Evolutionary conservation across 352 stramenopile species (phyloP).

Genomic region (Achlya hypogyna): DNA sequence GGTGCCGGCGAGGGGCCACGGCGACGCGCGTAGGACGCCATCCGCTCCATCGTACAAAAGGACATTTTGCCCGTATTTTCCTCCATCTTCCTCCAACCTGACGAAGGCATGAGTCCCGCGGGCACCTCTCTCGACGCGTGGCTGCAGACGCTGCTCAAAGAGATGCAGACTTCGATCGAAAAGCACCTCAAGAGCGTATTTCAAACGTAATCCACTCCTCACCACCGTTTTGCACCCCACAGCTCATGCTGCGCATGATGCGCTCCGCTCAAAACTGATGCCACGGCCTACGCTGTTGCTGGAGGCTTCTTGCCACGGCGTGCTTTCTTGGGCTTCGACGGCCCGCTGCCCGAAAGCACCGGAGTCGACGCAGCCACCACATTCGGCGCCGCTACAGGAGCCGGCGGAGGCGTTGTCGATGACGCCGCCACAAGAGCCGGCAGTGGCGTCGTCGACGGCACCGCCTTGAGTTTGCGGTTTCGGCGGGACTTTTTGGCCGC

Average conservation of each 20-base stretch:
- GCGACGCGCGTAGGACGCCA: conserved; percentile 26
- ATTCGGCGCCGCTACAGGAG: background rate
- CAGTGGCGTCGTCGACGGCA: background rate
- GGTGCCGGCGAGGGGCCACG: conserved; percentile 24
- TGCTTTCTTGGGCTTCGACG: background rate
- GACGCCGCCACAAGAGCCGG: background rate
- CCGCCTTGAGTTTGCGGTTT: background rate
- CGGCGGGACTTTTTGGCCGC: background rate
- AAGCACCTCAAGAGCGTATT: conserved; percentile 34
- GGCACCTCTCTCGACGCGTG: conserved; percentile 36
- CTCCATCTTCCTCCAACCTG: conserved; percentile 31
- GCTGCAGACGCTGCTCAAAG: conserved; percentile 48
- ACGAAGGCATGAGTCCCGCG: conserved; percentile 22
- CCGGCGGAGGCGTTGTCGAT: background rate
- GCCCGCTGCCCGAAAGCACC: no score
- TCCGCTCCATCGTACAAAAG: conserved; percentile 49
- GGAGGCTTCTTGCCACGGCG: no score
- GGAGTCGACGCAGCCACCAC: no score
- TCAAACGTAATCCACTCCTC: background rate
- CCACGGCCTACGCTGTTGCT: background rate
- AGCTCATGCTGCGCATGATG: no score
- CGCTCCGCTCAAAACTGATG: background rate
- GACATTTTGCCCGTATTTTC: conserved; percentile 56
- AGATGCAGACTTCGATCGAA: conserved; percentile 65
- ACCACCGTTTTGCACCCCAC: no score